These are phyloP conservation scores for Apostasia shenzhenica DNA, from an alignment of 106 monocot genomes.

Conservation along the genomic window DNA sequence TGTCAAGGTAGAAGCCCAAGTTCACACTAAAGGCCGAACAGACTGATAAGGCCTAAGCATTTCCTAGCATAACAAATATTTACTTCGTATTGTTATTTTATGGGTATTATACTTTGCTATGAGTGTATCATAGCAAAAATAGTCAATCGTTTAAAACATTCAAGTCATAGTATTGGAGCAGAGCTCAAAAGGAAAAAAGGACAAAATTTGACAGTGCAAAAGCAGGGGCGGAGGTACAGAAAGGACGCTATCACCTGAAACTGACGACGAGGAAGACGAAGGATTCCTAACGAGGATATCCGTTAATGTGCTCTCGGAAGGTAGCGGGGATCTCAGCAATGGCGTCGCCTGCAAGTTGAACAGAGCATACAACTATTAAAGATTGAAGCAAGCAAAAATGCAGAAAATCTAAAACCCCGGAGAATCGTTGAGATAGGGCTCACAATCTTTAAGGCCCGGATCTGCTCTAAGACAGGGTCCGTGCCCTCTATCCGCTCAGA, in stretches of 20 bases:
- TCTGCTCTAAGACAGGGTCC: slow-evolving; percentile 60
- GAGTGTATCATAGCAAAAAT: not conserved
- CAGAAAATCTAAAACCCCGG: not conserved
- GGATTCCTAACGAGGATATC: slow-evolving; percentile 78
- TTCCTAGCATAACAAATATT: too few relatives aligned
- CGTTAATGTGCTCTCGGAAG: slow-evolving; percentile 56
- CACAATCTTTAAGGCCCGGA: slow-evolving; percentile 69
- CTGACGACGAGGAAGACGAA: slow-evolving; percentile 18
- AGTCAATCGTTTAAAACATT: not conserved
- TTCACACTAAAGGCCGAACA: too few relatives aligned
- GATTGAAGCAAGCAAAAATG: not conserved
- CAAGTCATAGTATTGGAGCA: not conserved
- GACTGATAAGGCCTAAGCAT: too few relatives aligned
- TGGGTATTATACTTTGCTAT: too few relatives aligned
- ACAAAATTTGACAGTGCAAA: not conserved
- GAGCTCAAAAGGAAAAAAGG: not conserved
- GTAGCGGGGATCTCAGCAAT: slow-evolving; percentile 50
- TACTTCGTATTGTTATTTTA: too few relatives aligned
- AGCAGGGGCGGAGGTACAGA: not conserved
- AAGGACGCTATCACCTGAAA: slow-evolving; percentile 13
- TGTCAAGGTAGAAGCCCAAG: too few relatives aligned
- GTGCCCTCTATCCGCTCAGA: slow-evolving; percentile 51
- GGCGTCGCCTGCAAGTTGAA: slow-evolving; percentile 42
- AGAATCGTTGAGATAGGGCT: not conserved
- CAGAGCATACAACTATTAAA: not conserved